Base-by-base conservation (phyloP, 768 basidiomycete genomes). In the Psilocybe tampanensis region DNA sequence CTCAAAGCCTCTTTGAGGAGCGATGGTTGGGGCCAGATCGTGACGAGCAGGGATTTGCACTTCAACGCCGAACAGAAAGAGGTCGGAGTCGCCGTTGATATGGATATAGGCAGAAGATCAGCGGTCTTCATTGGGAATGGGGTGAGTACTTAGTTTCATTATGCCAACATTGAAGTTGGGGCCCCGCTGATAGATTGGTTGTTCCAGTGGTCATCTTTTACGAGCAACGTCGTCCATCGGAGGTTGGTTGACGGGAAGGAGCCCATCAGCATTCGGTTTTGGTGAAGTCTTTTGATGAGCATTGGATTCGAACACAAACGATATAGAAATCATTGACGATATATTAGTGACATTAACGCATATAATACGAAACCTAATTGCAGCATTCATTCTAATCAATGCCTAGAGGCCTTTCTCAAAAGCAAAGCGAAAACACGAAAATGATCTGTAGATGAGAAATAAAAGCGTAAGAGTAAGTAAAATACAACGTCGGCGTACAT, bases 91-190 rank as follows among this genome's bases (percentile, higher is more conserved):
- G 79, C 81, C 7, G 74, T 83, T 8, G 83, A 85, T 65, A 83
- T 83, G 81, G 79, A 81, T 55, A 79, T 84, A 56, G 83, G 75
- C 15, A 68, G 75, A 29, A 67, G 70, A 53, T 81, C 82, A 0
- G 79, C 75, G 13, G 78, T 82, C 12, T 84, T 83, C 55, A 73
- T 83, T 48, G 82, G 82, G 2, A 84, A 85, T 59, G 84, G 83
- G 68, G 83, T 84, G 63, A 60, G 82, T 73, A 51, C 9, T 34
- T 18, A 51, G 15, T 34, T 18, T 43, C 26, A 8, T 39, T 18
- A 48, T 44, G 52, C 7, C 23, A 22, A 19, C 18, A 26, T n/a
- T 9, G 21, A 22, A 23, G 18, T 23, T 23, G 18, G 49, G 19
- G n/a, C n/a, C n/a, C 39, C 47, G 15, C 42, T 47, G 44, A 18